A percentile compares a stretch with the other conserved stretches of the same genome.
phyloP scores from a whole-genome alignment of 805 yeast species.

The Kazachstania africana region DNA sequence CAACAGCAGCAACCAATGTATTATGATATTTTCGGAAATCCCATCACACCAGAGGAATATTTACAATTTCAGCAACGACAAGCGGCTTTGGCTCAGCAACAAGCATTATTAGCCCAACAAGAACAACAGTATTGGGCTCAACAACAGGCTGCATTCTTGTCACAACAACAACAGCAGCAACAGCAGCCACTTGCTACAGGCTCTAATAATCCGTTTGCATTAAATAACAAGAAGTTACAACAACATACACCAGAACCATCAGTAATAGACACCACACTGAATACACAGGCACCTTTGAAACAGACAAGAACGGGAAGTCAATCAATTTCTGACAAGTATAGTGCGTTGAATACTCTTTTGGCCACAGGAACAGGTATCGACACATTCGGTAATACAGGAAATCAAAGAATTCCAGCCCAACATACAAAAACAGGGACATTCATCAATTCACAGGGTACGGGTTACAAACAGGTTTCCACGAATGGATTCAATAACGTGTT shows the following conservation, averaged over 20 bases:
- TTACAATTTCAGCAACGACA: conserved; percentile 25
- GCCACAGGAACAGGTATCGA: conserved; percentile 88
- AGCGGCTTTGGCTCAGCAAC: conserved; percentile 21
- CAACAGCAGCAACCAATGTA: conserved; percentile 20
- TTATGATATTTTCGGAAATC: conserved; percentile 27
- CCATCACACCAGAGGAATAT: conserved; percentile 27
- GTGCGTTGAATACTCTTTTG: conserved; percentile 66
- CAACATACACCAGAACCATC: conserved; percentile 1
- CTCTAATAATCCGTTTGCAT: conserved; percentile 70
- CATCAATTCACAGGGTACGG: conserved; percentile 83
- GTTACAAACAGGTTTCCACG: conserved; percentile 41
- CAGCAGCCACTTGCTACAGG: conserved; percentile 32
- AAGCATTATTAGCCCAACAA: conserved; percentile 17
- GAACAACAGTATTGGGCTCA: conserved; percentile 18
- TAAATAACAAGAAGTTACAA: conserved; percentile 8
- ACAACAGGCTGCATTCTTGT: conserved; percentile 11
- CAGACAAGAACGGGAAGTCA: conserved; percentile 45
- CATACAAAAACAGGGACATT: conserved; percentile 75
- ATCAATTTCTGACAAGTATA: conserved; percentile 43
- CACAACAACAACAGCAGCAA: conserved; percentile 31
- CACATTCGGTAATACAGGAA: conserved; percentile 47
- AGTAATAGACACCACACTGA: conserved; percentile 1
- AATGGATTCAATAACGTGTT: conserved; percentile 26
- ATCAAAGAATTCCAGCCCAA: conserved; percentile 76
- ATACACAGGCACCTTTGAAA: conserved; percentile 24